These are phyloP conservation scores for Rhodosporidiobolus odoratus DNA, from an alignment of 768 basidiomycete species.

Conservation along the genomic window DNA sequence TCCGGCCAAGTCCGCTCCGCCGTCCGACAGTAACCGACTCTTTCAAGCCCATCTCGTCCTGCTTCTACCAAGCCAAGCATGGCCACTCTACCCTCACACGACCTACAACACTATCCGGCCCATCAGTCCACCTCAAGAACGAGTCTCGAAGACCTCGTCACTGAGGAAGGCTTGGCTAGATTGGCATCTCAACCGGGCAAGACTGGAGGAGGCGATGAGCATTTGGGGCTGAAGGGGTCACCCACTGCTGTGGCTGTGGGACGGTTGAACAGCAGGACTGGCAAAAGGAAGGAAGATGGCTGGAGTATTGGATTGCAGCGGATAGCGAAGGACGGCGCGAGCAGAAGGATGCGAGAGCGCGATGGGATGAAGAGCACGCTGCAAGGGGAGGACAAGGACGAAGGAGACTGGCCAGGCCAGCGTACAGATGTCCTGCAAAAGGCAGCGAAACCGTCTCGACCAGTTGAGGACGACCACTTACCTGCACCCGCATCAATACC, in stretches of 20 bases:
- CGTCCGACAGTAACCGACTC: too few species aligned
- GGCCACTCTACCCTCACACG: too few species aligned
- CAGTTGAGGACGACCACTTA: background rate
- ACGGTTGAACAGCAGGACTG: background rate
- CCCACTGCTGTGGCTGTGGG: too few species aligned
- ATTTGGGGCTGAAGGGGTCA: background rate
- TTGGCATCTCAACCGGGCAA: background rate
- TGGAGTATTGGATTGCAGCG: conserved; percentile 4
- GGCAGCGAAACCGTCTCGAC: background rate
- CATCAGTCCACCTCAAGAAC: conserved; percentile 10
- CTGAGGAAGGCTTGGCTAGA: background rate
- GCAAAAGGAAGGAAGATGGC: conserved; percentile 8
- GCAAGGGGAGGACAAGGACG: background rate
- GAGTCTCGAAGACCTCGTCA: conserved; percentile 5
- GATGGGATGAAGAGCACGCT: background rate
- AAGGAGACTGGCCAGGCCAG: background rate
- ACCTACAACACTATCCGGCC: background rate
- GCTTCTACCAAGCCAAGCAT: too few species aligned
- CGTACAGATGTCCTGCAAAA: background rate
- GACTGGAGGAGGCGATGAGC: background rate
- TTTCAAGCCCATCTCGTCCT: too few species aligned
- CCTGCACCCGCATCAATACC: background rate
- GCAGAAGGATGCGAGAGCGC: too few species aligned
- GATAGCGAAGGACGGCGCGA: background rate
- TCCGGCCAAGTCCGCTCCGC: too few species aligned